Evolutionary conservation across 2,329 filamentous ascomycete genomes (phyloP), one percentile per base, ranked within the genome.

Genomic region (Pseudocercospora pini-densiflorae): DNA sequence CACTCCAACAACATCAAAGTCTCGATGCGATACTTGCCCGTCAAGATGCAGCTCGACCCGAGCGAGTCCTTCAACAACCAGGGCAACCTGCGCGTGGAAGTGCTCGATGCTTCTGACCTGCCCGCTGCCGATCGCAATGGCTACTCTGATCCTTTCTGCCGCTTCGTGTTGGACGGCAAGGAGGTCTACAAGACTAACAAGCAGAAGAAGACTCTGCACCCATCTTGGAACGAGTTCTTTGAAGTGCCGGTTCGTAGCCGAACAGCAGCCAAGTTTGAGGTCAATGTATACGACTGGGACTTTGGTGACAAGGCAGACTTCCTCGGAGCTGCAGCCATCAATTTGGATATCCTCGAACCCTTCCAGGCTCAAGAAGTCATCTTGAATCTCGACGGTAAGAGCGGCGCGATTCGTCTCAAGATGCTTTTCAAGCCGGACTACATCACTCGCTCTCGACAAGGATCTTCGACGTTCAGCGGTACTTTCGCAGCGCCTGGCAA

Each of bases 31-130:
- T 99, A 97, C 77, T 89, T 99, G 24, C 95, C 95, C 0, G 89
- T 98, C 67, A 89, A 92, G 82, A 99, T 99, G 95, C 84, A 89
- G 64, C 90, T 99, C 58, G 93, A 99, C 75, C 92, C 95, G 0
- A 93, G 90, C 74, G 95, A 99, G 81, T 97, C 93, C 76, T 97
- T 99, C 85, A 98, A 97, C 87, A 99, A 99, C 81, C 97, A 97
- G 88, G 95, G 95, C 66, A 94, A 89, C 65, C 89, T 99, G 23
- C 92, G 94, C 21, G 92, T 99, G n/a, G 93, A 98, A 74, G 87
- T 99, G 19, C 83, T 98, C 43, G 93, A 97, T 78, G 95, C 90
- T 19, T 83, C 87, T 8, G 90, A 97, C 66, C 87, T 99, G n/a
- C 95, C 95, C 7, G 90, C 95, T 1, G 94, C 94, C 29, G 95